Base-by-base conservation (phyloP, 164 flowering plant species). In the Liquidambar formosana region DNA sequence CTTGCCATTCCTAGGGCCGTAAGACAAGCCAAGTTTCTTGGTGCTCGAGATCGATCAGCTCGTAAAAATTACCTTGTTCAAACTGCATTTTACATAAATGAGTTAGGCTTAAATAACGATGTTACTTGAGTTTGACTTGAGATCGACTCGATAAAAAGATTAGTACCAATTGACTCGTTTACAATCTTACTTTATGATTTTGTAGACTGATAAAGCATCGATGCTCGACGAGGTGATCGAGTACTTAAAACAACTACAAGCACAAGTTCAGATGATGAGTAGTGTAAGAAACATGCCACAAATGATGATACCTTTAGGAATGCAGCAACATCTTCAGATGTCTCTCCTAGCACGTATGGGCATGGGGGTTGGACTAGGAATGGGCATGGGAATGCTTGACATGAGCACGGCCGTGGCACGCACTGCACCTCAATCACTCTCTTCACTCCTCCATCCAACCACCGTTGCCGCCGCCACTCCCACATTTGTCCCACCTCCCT, bases 161-260 rank as follows among this genome's bases (percentile, higher is more conserved):
- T n/a, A n/a, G n/a, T n/a, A n/a, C n/a, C n/a, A n/a, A n/a, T n/a
- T n/a, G n/a, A n/a, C n/a, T n/a, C n/a, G n/a, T n/a, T n/a, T n/a
- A n/a, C n/a, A n/a, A n/a, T n/a, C n/a, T n/a, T n/a, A n/a, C n/a
- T n/a, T n/a, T n/a, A n/a, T n/a, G n/a, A n/a, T n/a, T n/a, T 52
- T 71, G 28, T 74, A 88, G 93, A 85, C 88, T 6, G 93, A 88
- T 74, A 88, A 86, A 75, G 90, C 88, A 21, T 86, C 90, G 52
- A 84, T 89, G 84, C 81, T 89, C 0, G 93, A 89, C 65, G 93
- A 87, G 57, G 91, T 84, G 77, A 86, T 86, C 6, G 83, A 83
- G 41, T 86, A 88, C 73, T 70, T 87, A 70, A 86, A 88, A 47
- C 86, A 88, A 61, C 90, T 89, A 0, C 88, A 89, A 84, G 80